Conservation (phyloP, 177 flowering plant genomes). For the Vitis hybrid region DNA sequence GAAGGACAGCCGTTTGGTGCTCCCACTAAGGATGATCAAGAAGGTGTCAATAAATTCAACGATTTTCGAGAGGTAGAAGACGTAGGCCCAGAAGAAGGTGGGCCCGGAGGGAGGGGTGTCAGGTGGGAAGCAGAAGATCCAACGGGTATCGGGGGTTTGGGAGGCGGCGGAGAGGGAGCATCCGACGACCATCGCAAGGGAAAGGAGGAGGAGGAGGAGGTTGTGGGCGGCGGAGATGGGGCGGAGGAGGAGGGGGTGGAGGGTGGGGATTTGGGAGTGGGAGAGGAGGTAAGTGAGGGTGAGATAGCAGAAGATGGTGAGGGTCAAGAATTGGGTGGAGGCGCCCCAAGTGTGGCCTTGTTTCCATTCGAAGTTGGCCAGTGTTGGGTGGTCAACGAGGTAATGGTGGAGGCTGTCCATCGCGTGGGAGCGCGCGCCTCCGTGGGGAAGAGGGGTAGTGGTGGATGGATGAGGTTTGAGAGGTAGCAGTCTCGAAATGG, state of each 20-base stretch:
- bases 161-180: conserved; percentile 55
- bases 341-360: conserved; percentile 48
- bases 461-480: not conserved
- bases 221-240: conserved; percentile 57
- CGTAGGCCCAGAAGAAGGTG: conserved; percentile 88
- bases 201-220: conserved; percentile 69
- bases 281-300: conserved; percentile 42
- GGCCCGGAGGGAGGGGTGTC: conserved; percentile 66
- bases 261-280: conserved; percentile 24
- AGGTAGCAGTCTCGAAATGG: too few relatives aligned
- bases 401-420: conserved; percentile 35
- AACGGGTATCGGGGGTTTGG: conserved; percentile 36
- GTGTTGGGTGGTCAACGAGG: conserved; percentile 62
- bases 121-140: conserved; percentile 76
- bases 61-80: conserved; percentile 87
- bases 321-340: conserved; percentile 52
- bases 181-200: conserved; percentile 78
- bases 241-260: conserved; percentile 43
- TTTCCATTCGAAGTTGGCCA: conserved; percentile 65
- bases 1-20: conserved; percentile 63
- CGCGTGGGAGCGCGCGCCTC: not conserved
- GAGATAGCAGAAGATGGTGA: conserved; percentile 61
- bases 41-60: conserved; percentile 79
- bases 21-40: conserved; percentile 54
- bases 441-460: not conserved